Evolutionary conservation across 169 alveolate species (phyloP).

Genomic region (Cryptosporidium sp.): DNA sequence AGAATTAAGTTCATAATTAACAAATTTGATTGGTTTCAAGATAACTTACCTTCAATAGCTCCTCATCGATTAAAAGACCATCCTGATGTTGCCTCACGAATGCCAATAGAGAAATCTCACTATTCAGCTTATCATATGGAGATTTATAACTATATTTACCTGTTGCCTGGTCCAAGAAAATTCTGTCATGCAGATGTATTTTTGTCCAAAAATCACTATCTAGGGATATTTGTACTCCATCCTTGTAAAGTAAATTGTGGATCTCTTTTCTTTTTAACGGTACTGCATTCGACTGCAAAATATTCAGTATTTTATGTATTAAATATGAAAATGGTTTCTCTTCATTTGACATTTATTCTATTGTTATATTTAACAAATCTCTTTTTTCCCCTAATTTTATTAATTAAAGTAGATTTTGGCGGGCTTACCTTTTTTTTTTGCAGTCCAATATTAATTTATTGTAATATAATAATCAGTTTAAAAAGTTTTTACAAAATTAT

Average conservation of each 20-base stretch:
- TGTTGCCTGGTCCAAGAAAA: constrained; percentile 13
- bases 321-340: constrained; percentile 67
- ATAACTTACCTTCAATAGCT: constrained; percentile 56
- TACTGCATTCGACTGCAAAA: constrained; percentile 2
- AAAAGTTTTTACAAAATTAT: background rate
- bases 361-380: background rate
- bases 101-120: constrained; percentile 54
- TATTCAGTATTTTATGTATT: constrained; percentile 41
- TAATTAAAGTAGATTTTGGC: constrained; percentile 1
- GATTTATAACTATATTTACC: constrained; percentile 53
- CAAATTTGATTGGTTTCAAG: background rate
- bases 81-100: constrained; percentile 49
- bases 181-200: constrained; percentile 49
- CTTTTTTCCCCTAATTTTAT: background rate
- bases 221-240: constrained; percentile 51
- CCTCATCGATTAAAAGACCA: constrained; percentile 65
- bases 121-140: constrained; percentile 60
- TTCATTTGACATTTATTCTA: constrained; percentile 35
- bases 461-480: background rate
- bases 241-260: constrained; percentile 9
- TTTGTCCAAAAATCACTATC: constrained; percentile 68
- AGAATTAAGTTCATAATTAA: background rate
- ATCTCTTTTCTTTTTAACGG: constrained; percentile 33
- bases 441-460: too few relatives aligned
- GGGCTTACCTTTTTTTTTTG: background rate